Evolutionary conservation across 495 filamentous ascomycete genomes (phyloP), one percentile per base, ranked within the genome.

Genomic region (Tuber calosporum): DNA sequence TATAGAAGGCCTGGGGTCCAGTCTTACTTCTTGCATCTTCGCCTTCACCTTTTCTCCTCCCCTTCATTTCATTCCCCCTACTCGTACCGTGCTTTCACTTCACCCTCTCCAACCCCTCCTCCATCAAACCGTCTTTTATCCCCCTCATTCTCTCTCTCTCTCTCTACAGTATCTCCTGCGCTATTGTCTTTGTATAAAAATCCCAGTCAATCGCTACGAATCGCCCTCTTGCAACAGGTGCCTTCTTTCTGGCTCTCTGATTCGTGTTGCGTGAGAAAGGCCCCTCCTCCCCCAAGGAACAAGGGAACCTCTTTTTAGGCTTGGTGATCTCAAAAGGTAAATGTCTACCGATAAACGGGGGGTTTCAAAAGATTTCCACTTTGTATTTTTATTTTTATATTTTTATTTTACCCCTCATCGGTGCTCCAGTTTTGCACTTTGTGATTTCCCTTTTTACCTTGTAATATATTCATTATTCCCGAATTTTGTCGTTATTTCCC

Each of bases 321-420:
- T 62, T 34, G 53, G 53, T 34, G 53, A 62, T 62, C 26, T 62
- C 53, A 7, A 62, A 62, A 62, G 53, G 53, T 34, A 62, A 62
- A 34, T 62, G 13, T 62, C 53, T 34, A n/a, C n/a, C n/a, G n/a
- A n/a, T n/a, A 6, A 15, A 62, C 26, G 4, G 13, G 17, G 17
- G 13, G 26, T 34, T 19, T 34, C 53, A 15, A 62, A 58, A 26
- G 48, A 11, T 26, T 58, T 58, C n/a, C 48, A 2, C n/a, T 58
- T 58, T 26, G 4, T 20, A 5, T 9, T 43, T 43, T 11, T 20
- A 19, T 20, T 43, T 19, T 20, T 19, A 19, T 20, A 4, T 20
- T 17, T 34, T 34, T 62, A 17, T 34, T 1, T 17, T 30, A 34
- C 53, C 53, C 53, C 13, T 62, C 26, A 17, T 62, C 53, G 26